Evolutionary conservation across 164 flowering plant genomes (phyloP), one percentile per base, ranked within the genome.

Genomic region (Amborella trichopoda): DNA sequence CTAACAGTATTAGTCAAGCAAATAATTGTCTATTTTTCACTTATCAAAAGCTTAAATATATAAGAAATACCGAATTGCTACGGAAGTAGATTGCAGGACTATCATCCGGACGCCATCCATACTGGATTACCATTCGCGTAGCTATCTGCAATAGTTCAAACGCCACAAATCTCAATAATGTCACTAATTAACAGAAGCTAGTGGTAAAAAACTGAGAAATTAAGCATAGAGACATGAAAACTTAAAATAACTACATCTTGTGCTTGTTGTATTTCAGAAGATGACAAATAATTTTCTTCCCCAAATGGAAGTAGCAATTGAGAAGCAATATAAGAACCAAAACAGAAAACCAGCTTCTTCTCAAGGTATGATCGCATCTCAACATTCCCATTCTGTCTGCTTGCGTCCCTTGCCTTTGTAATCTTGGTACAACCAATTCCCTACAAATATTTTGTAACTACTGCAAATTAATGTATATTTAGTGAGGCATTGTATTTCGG

Each of bases 31-130:
- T 30, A 13, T 30, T 30, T 30, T 30, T 6, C 6, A 30, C 34
- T 30, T 30, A 30, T 30, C 34, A 30, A 30, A 30, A 30, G 6
- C 34, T 6, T 13, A 30, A 30, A 30, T 30, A 30, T 30, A 13
- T 6, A 30, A 41, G 8, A 41, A 26, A 52, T 86, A 83, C 94
- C 80, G 91, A 80, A 65, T 70, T 80, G 48, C 56, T 67, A 45
- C 57, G 61, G 20, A 73, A 78, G 67, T 86, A 86, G 32, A 91
- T 65, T 52, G 93, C 63, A 45, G 81, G 83, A 66, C 78, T 80
- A 50, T 80, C 91, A 72, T 83, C 96, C 54, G 94, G 93, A 0
- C 85, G 89, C 98, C 98, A 91, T 28, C 98, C 98, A 71, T 73
- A 86, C 68, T 91, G 87, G 63, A 91, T 75, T 58, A 91, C 94